phyloP scores from a whole-genome alignment of 1,284 basidiomycete genomes.

The Tilletia setariae region DNA sequence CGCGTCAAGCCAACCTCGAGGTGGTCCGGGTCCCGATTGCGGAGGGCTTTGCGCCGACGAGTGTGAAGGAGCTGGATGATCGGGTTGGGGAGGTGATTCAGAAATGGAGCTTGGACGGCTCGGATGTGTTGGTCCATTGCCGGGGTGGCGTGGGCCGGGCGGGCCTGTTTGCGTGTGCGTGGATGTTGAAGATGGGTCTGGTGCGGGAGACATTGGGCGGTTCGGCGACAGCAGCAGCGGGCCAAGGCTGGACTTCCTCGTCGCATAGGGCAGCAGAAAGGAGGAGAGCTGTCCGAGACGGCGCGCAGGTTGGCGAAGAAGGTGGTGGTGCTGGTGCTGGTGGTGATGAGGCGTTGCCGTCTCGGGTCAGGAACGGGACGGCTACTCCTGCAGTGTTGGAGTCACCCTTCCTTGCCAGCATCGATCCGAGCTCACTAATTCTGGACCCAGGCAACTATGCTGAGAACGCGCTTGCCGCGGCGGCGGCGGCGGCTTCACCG shows the following conservation, averaged over 20 bases:
- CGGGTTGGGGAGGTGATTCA: constrained; percentile 70
- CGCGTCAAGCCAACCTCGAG: constrained; percentile 68
- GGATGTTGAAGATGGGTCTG: constrained; percentile 87
- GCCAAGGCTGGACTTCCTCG: constrained; percentile 7
- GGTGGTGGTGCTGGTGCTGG: neutral
- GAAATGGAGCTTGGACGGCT: constrained; percentile 71
- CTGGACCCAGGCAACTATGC: neutral
- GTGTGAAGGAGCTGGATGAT: constrained; percentile 62
- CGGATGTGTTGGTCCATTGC: constrained; percentile 80
- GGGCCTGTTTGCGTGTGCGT: constrained; percentile 84
- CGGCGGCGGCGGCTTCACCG: neutral
- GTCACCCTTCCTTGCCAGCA: neutral
- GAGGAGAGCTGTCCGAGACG: neutral
- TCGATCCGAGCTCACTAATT: neutral
- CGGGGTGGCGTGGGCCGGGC: constrained; percentile 92
- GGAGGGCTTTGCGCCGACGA: constrained; percentile 77
- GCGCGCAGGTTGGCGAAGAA: neutral
- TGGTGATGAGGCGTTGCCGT: neutral
- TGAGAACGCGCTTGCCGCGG: too few relatives aligned
- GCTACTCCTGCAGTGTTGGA: neutral
- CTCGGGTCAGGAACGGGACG: constrained; percentile 7
- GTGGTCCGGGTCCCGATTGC: constrained; percentile 77
- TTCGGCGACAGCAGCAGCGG: constrained; percentile 75
- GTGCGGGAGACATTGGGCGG: constrained; percentile 66
- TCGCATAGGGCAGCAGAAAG: neutral